Evolutionary conservation across 345 rosid species (phyloP).

Genomic region (Triadica sebifera): DNA sequence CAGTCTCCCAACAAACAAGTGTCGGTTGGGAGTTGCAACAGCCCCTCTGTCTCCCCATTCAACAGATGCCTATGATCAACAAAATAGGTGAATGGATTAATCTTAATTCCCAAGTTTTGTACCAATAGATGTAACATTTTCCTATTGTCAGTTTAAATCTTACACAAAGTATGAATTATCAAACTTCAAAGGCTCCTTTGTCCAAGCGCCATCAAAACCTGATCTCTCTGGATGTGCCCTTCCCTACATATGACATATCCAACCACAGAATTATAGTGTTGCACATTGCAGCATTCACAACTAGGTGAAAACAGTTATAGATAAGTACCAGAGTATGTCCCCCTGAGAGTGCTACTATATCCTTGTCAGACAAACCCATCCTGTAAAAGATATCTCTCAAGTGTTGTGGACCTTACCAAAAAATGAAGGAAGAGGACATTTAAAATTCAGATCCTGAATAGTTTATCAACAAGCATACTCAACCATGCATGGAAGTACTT

Average conservation of each 20-base stretch:
- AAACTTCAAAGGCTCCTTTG: slow-evolving; percentile 83
- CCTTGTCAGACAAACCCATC: slow-evolving; percentile 87
- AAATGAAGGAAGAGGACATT: slow-evolving; percentile 1
- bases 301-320: neutral
- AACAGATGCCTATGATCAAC: slow-evolving; percentile 55
- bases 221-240: slow-evolving; percentile 92
- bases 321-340: slow-evolving; percentile 49
- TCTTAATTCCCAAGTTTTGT: neutral
- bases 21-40: slow-evolving; percentile 88
- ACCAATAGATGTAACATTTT: neutral
- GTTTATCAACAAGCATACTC: neutral
- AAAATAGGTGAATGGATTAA: neutral
- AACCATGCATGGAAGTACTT: neutral
- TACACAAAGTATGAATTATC: slow-evolving; percentile 95
- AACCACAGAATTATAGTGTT: slow-evolving; percentile 13
- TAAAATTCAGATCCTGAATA: neutral
- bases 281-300: neutral
- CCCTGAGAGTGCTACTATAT: slow-evolving; percentile 73
- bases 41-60: slow-evolving; percentile 73
- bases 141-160: slow-evolving; percentile 23
- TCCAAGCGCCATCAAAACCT: slow-evolving; percentile 98
- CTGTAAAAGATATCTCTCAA: slow-evolving; percentile 77
- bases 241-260: slow-evolving; percentile 50
- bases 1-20: slow-evolving; percentile 65
- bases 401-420: slow-evolving; percentile 58